Evolutionary conservation across 2,329 filamentous ascomycete genomes (phyloP).

Genomic region (Sclerotinia subarctica): DNA sequence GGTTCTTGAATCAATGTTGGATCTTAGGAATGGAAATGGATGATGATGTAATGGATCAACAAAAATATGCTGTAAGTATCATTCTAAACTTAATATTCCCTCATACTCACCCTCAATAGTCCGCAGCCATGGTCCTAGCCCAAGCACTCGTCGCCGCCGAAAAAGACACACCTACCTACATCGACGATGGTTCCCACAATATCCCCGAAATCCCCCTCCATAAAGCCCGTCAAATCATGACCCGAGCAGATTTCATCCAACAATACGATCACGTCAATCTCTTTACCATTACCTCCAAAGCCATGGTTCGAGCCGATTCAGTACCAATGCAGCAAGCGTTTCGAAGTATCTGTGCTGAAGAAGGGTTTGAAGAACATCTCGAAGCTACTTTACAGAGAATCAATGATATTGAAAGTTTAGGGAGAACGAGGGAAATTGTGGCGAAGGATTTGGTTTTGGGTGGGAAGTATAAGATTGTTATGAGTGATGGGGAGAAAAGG

Average conservation of each 20-base stretch:
- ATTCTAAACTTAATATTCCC: neutral
- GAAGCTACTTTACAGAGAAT: slow-evolving; percentile 83
- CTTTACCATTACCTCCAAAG: slow-evolving; percentile 86
- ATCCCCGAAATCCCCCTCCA: slow-evolving; percentile 80
- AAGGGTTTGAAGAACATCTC: slow-evolving; percentile 78
- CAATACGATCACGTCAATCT: slow-evolving; percentile 90
- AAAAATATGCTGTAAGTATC: slow-evolving; percentile 80
- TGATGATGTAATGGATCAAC: slow-evolving; percentile 97
- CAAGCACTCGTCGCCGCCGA: slow-evolving; percentile 86
- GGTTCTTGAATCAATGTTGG: slow-evolving; percentile 77
- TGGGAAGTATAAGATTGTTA: slow-evolving; percentile 69
- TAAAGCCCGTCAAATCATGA: slow-evolving; percentile 88
- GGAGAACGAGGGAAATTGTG: slow-evolving; percentile 88
- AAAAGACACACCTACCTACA: slow-evolving; percentile 37
- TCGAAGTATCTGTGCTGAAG: slow-evolving; percentile 70
- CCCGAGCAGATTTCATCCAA: slow-evolving; percentile 89
- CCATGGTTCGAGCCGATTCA: slow-evolving; percentile 85
- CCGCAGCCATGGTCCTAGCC: slow-evolving; percentile 90
- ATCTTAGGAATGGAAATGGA: slow-evolving; percentile 78
- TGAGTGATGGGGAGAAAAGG: slow-evolving; percentile 30
- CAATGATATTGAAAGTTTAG: slow-evolving; percentile 86
- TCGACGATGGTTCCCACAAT: slow-evolving; percentile 26
- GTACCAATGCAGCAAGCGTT: slow-evolving; percentile 97
- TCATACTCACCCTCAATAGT: slow-evolving; percentile 45
- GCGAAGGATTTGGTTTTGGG: slow-evolving; percentile 89